Evolutionary conservation across 106 monocot genomes (phyloP).

Genomic region (Chionographis japonica): DNA sequence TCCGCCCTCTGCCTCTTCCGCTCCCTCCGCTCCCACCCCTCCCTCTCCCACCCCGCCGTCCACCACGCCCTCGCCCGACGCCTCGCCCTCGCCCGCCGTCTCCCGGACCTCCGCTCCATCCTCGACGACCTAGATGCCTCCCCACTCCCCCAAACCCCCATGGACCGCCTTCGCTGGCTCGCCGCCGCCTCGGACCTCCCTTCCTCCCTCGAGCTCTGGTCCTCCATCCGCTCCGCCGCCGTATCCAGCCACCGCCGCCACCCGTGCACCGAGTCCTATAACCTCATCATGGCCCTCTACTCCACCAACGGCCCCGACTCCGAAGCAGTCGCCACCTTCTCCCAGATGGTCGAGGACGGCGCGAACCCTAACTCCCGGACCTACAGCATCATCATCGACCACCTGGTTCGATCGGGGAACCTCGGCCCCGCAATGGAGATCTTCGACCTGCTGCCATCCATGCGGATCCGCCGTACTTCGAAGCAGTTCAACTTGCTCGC

Average conservation of each 20-base stretch:
- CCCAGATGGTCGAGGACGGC: conserved; percentile 51
- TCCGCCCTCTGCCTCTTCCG: conserved; percentile 48
- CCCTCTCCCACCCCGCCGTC: conserved; percentile 20
- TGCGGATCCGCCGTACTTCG: conserved; percentile 56
- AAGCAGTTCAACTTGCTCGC: conserved; percentile 73
- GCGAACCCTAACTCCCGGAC: conserved; percentile 77
- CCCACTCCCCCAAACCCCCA: conserved; percentile 27
- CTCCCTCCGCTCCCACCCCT: conserved; percentile 22
- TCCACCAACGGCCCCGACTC: conserved; percentile 20
- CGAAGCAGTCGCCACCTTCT: conserved; percentile 45
- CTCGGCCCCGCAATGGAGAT: conserved; percentile 49
- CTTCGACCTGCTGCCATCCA: conserved; percentile 52
- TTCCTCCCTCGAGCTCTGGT: conserved; percentile 34
- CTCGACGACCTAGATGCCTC: conserved; percentile 15
- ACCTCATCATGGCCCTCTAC: conserved; percentile 65
- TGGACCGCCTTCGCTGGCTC: conserved; percentile 64
- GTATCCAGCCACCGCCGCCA: conserved; percentile 11
- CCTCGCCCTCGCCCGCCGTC: conserved; percentile 48
- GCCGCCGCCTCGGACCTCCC: conserved; percentile 47
- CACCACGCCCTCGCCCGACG: conserved; percentile 48
- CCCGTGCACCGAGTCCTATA: conserved; percentile 71
- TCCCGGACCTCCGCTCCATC: conserved; percentile 38
- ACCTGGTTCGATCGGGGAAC: conserved; percentile 39
- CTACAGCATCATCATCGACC: conserved; percentile 69
- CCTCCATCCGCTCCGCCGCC: conserved; percentile 30